Base-by-base conservation (phyloP, 306 rosid species). In the Alnus glutinosa region DNA sequence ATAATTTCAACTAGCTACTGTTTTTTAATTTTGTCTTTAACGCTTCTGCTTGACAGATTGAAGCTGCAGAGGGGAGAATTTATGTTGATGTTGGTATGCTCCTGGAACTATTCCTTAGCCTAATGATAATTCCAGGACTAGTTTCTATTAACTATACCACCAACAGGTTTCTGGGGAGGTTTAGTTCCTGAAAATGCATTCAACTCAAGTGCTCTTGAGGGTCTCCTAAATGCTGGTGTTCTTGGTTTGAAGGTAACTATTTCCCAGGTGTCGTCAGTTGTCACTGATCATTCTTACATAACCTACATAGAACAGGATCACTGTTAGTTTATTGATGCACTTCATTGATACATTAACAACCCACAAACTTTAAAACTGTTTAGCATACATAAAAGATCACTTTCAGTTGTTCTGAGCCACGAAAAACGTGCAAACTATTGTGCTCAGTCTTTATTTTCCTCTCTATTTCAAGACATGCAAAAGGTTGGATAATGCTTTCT, bases 151-250 rank as follows among this genome's bases (percentile, higher is more conserved):
- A 8, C 7, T 46, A 73, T 61, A 71, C 39, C 72, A 52, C 81
- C 52, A 80, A 71, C 89, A 95, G 98, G 98, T 75, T 95, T 95
- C 76, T 95, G 98, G 98, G 98, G 98, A 86, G 98, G 98, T 49
- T 90, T 95, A 71, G 75, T 95, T 79, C 98, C 98, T 66, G 98
- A 90, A 79, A 95, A 95, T 86, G 98, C 97, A 73, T 91, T 83
- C 80, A 87, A 95, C 64, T 52, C 85, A 16, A 89, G 85, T 83
- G 90, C 89, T 87, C 91, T 95, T 73, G 98, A 90, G 64, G 92
- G 89, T 79, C 96, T 95, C 74, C 82, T 95, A 81, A 82, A 82
- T 79, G 93, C 97, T 0, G 98, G 98, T 51, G 98, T 83, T 83
- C 98, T 95, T 76, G 98, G 98, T 76, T 54, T 91, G 68, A 95